phyloP scores from a whole-genome alignment of 495 filamentous ascomycete genomes.

The Trichoderma erinaceum region DNA sequence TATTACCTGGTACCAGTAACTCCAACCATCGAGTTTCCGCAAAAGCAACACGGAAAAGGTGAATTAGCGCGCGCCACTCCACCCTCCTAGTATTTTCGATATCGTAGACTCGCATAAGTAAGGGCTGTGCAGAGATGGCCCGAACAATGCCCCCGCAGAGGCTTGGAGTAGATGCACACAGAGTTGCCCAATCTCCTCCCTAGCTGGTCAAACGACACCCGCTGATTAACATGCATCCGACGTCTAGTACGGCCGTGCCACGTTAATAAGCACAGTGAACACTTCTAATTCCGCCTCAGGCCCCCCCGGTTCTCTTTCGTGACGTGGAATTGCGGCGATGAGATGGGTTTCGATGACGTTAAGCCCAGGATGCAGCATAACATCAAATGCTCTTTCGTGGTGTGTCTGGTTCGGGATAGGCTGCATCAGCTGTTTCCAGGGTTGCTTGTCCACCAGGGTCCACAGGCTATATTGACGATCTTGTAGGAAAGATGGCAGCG shows the following conservation, averaged over 20 bases:
- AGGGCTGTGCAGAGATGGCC: neutral
- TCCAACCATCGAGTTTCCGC: neutral
- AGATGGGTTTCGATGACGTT: slow-evolving; percentile 62
- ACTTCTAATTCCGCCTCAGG: slow-evolving; percentile 63
- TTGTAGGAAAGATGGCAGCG: slow-evolving; percentile 44
- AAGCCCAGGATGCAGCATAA: slow-evolving; percentile 51
- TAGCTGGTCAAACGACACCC: neutral
- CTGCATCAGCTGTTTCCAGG: slow-evolving; percentile 39
- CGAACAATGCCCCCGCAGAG: neutral
- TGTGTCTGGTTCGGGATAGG: slow-evolving; percentile 38
- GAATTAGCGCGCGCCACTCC: neutral
- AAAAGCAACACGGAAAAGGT: neutral
- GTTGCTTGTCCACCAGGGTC: slow-evolving; percentile 44
- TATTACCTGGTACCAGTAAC: neutral
- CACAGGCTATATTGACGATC: slow-evolving; percentile 60
- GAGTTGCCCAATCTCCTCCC: too few relatives aligned
- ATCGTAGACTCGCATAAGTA: neutral
- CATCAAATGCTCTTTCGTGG: slow-evolving; percentile 53
- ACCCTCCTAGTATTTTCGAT: neutral
- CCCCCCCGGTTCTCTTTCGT: slow-evolving; percentile 48
- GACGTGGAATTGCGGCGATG: slow-evolving; percentile 55
- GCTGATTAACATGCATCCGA: neutral
- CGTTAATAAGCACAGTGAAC: slow-evolving; percentile 54
- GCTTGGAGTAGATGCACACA: too few relatives aligned
- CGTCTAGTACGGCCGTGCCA: slow-evolving; percentile 22